Conservation (phyloP, 1,284 basidiomycete genomes). For the Moniliophthora roreri region DNA sequence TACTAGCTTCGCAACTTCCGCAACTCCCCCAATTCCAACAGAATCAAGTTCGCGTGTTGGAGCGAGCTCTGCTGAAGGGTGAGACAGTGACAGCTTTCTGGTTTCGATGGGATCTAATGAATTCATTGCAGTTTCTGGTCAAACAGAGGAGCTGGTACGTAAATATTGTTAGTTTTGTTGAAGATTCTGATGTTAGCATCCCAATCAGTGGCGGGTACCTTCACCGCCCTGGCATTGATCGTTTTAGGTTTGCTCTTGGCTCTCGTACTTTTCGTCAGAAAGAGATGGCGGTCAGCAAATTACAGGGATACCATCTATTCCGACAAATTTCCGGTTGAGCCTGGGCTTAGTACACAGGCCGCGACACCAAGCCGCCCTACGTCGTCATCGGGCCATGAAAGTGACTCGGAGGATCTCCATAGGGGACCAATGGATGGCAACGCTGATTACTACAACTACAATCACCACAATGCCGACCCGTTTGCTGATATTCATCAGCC, state of each 20-base stretch:
- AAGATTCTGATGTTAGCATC: neutral
- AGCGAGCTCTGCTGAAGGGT: neutral
- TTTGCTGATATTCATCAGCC: conserved; percentile 2
- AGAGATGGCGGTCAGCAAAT: conserved; percentile 18
- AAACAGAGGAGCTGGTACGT: conserved; percentile 36
- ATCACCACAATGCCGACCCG: conserved; percentile 3
- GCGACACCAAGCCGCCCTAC: neutral
- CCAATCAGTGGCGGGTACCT: conserved; percentile 43
- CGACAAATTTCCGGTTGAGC: conserved; percentile 2
- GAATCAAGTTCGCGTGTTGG: neutral
- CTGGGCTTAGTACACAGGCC: conserved; percentile 1
- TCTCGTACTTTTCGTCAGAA: conserved; percentile 25
- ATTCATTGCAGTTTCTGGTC: conserved; percentile 40
- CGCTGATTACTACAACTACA: conserved; percentile 7
- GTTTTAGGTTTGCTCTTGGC: conserved; percentile 23
- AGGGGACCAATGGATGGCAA: neutral
- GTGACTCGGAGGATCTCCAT: neutral
- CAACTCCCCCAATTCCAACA: no score
- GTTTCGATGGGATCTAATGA: conserved; percentile 13
- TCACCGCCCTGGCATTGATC: conserved; percentile 36
- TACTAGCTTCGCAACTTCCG: no score
- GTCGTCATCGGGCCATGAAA: neutral
- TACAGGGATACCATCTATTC: conserved; percentile 1
- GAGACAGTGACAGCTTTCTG: conserved; percentile 14
- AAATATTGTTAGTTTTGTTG: neutral